Conservation (phyloP, 495 filamentous ascomycete species). For the Mytilinidion resinicola region DNA sequence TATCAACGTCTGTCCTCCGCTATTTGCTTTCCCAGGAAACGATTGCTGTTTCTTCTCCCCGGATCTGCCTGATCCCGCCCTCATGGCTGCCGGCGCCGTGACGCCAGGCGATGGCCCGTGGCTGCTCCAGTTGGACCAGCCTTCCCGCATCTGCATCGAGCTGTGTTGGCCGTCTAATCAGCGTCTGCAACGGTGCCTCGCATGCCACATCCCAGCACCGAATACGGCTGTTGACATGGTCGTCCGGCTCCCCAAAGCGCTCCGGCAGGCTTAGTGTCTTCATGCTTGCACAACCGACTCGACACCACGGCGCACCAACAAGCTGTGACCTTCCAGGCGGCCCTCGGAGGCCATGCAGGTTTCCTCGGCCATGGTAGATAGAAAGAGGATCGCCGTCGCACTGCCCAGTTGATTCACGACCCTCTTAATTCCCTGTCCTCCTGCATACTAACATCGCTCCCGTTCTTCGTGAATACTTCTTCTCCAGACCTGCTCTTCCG, state of each 20-base stretch:
- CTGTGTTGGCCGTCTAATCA: neutral
- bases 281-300: neutral
- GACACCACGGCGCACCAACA: neutral
- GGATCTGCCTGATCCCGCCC: neutral
- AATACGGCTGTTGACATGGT: slow-evolving; percentile 3
- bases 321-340: neutral
- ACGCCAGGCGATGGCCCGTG: neutral
- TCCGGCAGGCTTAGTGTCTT: neutral
- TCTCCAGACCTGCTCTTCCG: neutral
- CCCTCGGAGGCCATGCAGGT: neutral
- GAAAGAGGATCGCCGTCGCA: neutral
- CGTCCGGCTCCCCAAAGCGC: neutral
- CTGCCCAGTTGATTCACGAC: neutral
- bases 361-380: neutral
- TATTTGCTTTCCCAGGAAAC: neutral
- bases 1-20: neutral
- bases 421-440: neutral
- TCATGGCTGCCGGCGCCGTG: neutral
- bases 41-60: neutral
- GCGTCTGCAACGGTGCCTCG: neutral
- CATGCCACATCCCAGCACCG: neutral
- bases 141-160: neutral
- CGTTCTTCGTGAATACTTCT: neutral
- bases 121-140: neutral
- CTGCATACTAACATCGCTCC: neutral